Conservation (phyloP, 805 yeast species). For the Ogataea saltuana region DNA sequence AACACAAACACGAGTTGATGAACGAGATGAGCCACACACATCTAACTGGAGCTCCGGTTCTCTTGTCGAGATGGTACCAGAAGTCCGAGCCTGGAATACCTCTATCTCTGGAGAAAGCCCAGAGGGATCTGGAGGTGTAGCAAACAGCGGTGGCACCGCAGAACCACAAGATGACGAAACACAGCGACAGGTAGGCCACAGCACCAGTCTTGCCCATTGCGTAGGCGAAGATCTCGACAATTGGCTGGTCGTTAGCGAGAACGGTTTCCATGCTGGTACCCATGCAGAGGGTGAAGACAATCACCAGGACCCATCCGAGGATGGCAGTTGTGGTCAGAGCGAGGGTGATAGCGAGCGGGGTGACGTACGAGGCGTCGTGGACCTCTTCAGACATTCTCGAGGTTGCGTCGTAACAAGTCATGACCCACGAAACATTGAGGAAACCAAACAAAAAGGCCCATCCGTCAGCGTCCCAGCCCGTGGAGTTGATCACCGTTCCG, state of each 20-base stretch:
- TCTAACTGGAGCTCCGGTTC: conserved; percentile 45
- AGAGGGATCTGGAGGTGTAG: conserved; percentile 52
- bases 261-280: conserved; percentile 39
- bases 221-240: conserved; percentile 51
- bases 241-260: conserved; percentile 41
- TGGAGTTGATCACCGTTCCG: conserved; percentile 44
- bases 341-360: conserved; percentile 60
- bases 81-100: conserved; percentile 49
- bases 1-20: conserved; percentile 44
- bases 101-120: conserved; percentile 59
- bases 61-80: conserved; percentile 41
- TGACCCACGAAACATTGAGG: conserved; percentile 60
- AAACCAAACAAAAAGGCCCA: conserved; percentile 60
- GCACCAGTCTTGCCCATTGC: conserved; percentile 56
- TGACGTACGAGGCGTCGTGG: conserved; percentile 51
- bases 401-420: conserved; percentile 57
- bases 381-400: conserved; percentile 59
- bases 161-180: conserved; percentile 51
- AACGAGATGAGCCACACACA: conserved; percentile 45
- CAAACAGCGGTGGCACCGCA: conserved; percentile 54
- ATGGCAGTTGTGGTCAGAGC: conserved; percentile 52
- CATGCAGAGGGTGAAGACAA: conserved; percentile 49
- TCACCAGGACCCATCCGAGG: conserved; percentile 49
- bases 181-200: conserved; percentile 49
- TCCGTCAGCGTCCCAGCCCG: conserved; percentile 54